Percentiles rank a stretch among this genome's conserved stretches.
Evolutionary conservation across 192 early-diverging fungal genomes (phyloP).

Genomic region (Phlyctochytrium planicorne): DNA sequence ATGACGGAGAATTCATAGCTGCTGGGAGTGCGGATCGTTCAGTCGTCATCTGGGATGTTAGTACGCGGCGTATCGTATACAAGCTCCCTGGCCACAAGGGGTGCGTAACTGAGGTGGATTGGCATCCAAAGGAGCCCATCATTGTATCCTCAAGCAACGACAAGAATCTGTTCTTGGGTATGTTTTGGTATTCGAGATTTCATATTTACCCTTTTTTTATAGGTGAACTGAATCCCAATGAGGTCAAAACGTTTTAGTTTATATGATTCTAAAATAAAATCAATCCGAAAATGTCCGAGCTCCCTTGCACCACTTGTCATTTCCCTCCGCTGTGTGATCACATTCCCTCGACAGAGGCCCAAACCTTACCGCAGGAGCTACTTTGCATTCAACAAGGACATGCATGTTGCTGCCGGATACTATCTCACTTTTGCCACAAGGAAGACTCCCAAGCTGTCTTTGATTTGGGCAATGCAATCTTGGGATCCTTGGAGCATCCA

Average conservation of each 20-base stretch:
- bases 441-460: no score
- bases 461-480: no score
- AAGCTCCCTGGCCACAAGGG: constrained; percentile 96
- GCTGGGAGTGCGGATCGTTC: constrained; percentile 82
- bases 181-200: constrained; percentile 42
- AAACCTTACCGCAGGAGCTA: no score
- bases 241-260: constrained; percentile 25
- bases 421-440: no score
- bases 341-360: no score
- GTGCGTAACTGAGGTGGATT: constrained; percentile 90
- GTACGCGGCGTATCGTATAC: constrained; percentile 78
- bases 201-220: neutral
- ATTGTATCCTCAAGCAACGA: constrained; percentile 84
- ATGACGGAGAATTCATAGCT: constrained; percentile 80
- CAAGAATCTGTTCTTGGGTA: constrained; percentile 84
- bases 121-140: constrained; percentile 66
- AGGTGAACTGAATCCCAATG: constrained; percentile 40
- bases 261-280: no score
- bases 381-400: no score
- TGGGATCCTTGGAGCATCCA: no score
- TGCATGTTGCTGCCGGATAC: no score
- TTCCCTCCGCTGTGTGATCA: no score
- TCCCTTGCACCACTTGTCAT: no score
- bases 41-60: constrained; percentile 86
- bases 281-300: no score